A percentile compares a stretch with the other conserved stretches of the same genome.
phyloP scores from a whole-genome alignment of 2,329 filamentous ascomycete genomes.

The Alternaria postmessia region DNA sequence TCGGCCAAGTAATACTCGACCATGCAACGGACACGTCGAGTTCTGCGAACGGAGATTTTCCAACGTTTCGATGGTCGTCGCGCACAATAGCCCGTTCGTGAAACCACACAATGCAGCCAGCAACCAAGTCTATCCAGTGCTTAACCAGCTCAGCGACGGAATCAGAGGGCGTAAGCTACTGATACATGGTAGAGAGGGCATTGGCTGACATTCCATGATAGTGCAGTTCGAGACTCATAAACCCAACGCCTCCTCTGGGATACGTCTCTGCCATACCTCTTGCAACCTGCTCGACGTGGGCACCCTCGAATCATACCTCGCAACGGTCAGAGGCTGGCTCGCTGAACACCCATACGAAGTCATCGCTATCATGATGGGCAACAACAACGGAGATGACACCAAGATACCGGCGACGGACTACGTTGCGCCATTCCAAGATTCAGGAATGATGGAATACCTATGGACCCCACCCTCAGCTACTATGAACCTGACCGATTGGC shows the following conservation, averaged over 20 bases:
- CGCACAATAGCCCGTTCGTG: constrained; percentile 49
- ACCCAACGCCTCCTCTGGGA: constrained; percentile 65
- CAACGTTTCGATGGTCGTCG: constrained; percentile 47
- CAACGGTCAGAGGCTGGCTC: constrained; percentile 75
- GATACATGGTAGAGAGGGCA: background rate
- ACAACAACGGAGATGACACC: constrained; percentile 61
- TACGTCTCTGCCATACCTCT: constrained; percentile 78
- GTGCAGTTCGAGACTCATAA: constrained; percentile 69
- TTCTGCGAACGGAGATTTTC: constrained; percentile 46
- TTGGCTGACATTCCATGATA: constrained; percentile 32
- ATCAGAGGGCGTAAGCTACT: constrained; percentile 44
- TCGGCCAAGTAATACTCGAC: constrained; percentile 36
- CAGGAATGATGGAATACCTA: constrained; percentile 75
- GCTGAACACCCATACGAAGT: constrained; percentile 82
- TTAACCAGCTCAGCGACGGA: constrained; percentile 45
- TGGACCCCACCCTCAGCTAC: constrained; percentile 76
- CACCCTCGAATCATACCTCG: constrained; percentile 76
- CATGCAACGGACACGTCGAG: constrained; percentile 48
- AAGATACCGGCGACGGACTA: constrained; percentile 72
- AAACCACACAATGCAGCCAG: constrained; percentile 41
- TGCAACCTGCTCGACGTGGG: constrained; percentile 85
- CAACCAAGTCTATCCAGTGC: constrained; percentile 41
- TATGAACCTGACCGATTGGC: constrained; percentile 80
- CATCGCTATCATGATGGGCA: constrained; percentile 84
- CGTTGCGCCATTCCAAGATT: constrained; percentile 71